A percentile compares a stretch with the other conserved stretches of the same genome.
Conservation (phyloP, 176 grass and related monocot genomes). For the Calamus simplicifolius region DNA sequence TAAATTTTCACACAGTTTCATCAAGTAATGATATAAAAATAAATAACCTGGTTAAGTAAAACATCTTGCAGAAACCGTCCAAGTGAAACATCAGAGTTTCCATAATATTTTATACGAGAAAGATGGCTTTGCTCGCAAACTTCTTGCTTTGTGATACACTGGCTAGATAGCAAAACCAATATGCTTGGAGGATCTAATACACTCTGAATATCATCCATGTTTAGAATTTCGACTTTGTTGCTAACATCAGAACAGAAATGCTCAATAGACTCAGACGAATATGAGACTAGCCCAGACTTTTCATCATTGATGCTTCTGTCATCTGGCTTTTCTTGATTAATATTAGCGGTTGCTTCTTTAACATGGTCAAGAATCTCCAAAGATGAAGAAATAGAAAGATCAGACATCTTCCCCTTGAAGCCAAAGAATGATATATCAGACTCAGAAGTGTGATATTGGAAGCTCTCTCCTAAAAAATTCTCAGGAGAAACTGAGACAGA, state of each 20-base stretch:
- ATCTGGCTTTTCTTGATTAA: constrained; percentile 8
- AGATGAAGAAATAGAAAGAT: not conserved
- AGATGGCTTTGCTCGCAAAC: constrained; percentile 58
- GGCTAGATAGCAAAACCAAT: constrained; percentile 70
- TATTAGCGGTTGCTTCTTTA: not conserved
- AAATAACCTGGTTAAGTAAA: constrained; percentile 50
- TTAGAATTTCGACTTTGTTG: not conserved
- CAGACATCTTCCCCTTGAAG: not conserved
- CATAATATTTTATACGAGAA: constrained; percentile 77
- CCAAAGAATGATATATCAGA: not conserved
- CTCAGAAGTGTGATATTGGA: not conserved
- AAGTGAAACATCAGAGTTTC: constrained; percentile 61
- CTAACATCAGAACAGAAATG: not conserved
- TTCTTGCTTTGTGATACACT: constrained; percentile 54
- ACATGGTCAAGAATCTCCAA: not conserved
- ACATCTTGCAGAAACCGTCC: constrained; percentile 66
- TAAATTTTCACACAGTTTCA: too few species aligned
- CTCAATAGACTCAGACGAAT: not conserved
- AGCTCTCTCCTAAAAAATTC: not conserved
- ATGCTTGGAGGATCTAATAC: constrained; percentile 65
- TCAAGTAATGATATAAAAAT: not conserved
- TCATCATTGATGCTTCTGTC: not conserved
- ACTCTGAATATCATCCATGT: constrained; percentile 4
- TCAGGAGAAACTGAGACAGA: not conserved
- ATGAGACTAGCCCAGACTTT: not conserved